Percentiles rank a stretch among this genome's conserved stretches.
phyloP scores from a whole-genome alignment of 2,329 filamentous ascomycete genomes.

The Penicillium verrucosum region DNA sequence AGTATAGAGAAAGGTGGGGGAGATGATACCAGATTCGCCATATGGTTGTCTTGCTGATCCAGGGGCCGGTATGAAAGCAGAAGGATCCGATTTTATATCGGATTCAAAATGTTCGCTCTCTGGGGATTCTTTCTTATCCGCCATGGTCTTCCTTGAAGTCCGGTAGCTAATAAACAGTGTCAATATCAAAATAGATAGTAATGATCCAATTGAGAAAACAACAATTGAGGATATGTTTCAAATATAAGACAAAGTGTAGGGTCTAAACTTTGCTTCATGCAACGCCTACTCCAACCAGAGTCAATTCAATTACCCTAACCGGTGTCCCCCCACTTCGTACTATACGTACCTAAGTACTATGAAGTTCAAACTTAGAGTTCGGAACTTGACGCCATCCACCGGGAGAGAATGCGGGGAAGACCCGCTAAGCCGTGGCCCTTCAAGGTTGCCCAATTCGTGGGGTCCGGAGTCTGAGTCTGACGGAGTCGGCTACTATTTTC shows the following conservation, averaged over 20 bases:
- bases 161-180: too few species aligned
- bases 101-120: conserved; percentile 2
- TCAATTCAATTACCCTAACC: neutral
- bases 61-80: neutral
- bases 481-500: conserved; percentile 1
- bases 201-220: neutral
- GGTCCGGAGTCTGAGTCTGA: neutral
- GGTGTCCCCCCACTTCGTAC: neutral
- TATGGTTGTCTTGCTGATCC: neutral
- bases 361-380: neutral
- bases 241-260: neutral
- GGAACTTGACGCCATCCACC: neutral
- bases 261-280: neutral
- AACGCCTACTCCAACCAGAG: neutral
- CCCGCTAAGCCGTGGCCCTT: neutral
- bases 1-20: too few species aligned
- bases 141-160: neutral
- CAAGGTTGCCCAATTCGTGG: neutral
- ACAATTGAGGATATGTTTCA: neutral
- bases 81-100: neutral
- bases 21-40: neutral
- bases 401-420: neutral
- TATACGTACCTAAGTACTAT: too few species aligned
- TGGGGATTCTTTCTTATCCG: neutral
- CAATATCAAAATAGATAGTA: neutral